Base-by-base conservation (phyloP, 176 grass and related monocot species). In the Poa annua region DNA sequence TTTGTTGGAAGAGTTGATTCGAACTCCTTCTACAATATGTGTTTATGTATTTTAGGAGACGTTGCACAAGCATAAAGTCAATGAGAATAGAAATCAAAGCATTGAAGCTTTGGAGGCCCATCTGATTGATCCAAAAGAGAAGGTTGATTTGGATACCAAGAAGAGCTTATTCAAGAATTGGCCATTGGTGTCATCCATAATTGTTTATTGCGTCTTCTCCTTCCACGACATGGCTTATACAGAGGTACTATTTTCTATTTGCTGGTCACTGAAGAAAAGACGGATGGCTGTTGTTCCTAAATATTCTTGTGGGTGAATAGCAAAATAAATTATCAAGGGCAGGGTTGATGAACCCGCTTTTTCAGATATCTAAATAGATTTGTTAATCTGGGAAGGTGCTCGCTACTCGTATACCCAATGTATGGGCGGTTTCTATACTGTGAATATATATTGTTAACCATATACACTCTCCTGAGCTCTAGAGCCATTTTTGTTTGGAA, bases 21-120 rank as follows among this genome's bases (percentile, higher is more conserved):
- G 67, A 76, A 21, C 21, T 10, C 0, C 39, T 39, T 44, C 2
- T 70, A 71, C 81, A 68, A 3, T 33, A 49, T 77, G 4, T 59
- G 1, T 19, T 62, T 80, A 70, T 87, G 66, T 60, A 82, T 78
- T 68, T 45, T 71, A 97, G 95, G 95, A 97, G 71, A 94, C 95
- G 63, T 89, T 97, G 45, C 95, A 97, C 87, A 92, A 85, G 25
- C 95, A 97, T 79, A 87, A 87, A 82, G 67, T 14, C 12, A 72
- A 38, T 44, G 62, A 64, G 33, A 85, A 71, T 57, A 29, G 33
- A 71, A 63, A 83, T 69, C 66, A 55, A 19, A 74, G 69, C 35
- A 39, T 85, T 71, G 93, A 98, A 86, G 26, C 49, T 85, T 82
- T 95, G 80, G 96, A 92, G 83, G 83, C 85, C 74, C 71, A 55